Evolutionary conservation across 179 eudicot genomes (phyloP).

Genomic region (Beta corolliflora): DNA sequence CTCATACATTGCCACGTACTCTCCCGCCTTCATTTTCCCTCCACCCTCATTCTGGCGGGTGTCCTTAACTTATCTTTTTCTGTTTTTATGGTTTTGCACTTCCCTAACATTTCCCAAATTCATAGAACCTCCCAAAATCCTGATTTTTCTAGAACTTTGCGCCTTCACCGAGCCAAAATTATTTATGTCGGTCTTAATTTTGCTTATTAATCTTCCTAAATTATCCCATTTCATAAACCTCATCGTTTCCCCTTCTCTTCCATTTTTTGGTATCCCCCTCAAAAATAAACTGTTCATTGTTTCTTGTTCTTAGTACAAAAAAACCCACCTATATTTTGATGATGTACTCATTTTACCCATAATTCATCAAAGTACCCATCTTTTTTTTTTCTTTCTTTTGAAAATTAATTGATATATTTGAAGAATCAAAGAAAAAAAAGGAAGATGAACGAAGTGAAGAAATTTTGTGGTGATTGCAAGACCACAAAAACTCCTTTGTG

Average conservation of each 20-base stretch:
- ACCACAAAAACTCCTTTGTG: constrained; percentile 69
- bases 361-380: neutral
- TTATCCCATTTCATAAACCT: neutral
- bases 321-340: no score
- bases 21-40: constrained; percentile 15
- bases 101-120: neutral
- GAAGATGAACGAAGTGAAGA: constrained; percentile 38
- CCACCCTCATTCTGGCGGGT: constrained; percentile 34
- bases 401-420: no score
- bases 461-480: constrained; percentile 62
- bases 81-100: neutral
- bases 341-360: no score
- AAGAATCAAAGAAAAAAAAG: neutral
- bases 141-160: constrained; percentile 6
- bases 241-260: neutral
- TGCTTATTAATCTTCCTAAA: neutral
- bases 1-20: constrained; percentile 11
- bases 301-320: no score
- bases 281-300: neutral
- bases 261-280: neutral
- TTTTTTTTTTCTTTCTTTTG: neutral
- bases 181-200: constrained; percentile 24
- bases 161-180: constrained; percentile 13
- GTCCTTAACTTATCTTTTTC: neutral
- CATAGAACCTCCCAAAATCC: neutral